A percentile compares a stretch with the other conserved stretches of the same genome.
Conservation (phyloP, 108 stramenopile genomes). For the Nitzschia sp. region DNA sequence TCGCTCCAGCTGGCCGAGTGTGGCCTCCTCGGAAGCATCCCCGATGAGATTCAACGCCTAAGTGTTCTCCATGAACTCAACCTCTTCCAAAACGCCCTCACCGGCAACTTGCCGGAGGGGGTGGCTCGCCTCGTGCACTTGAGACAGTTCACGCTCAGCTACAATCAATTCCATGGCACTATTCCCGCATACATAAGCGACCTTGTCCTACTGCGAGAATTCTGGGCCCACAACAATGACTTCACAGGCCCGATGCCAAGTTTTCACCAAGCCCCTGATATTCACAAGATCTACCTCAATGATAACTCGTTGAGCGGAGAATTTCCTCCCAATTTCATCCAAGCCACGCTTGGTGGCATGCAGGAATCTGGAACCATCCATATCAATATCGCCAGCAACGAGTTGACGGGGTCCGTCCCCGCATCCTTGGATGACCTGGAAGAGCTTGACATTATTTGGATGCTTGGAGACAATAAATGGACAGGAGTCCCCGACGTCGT, state of each 20-base stretch:
- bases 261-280: slow-evolving; percentile 20
- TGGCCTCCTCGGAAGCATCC: slow-evolving; percentile 14
- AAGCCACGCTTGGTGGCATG: slow-evolving; percentile 16
- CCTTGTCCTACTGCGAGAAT: slow-evolving; percentile 23
- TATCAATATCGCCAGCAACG: slow-evolving; percentile 30
- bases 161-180: slow-evolving; percentile 38
- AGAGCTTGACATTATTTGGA: slow-evolving; percentile 14
- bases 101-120: slow-evolving; percentile 28
- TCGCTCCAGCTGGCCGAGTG: slow-evolving; percentile 32
- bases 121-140: slow-evolving; percentile 18
- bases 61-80: slow-evolving; percentile 15
- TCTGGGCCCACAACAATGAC: slow-evolving; percentile 24
- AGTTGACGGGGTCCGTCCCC: slow-evolving; percentile 26
- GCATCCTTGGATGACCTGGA: slow-evolving; percentile 21
- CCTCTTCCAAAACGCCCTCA: slow-evolving; percentile 28
- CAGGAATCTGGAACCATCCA: slow-evolving; percentile 6
- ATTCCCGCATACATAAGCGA: slow-evolving; percentile 33
- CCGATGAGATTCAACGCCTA: slow-evolving; percentile 11
- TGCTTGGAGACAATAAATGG: slow-evolving; percentile 30
- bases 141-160: slow-evolving; percentile 7
- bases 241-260: slow-evolving; percentile 35
- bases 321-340: slow-evolving; percentile 41
- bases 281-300: slow-evolving; percentile 50
- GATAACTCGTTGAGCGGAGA: slow-evolving; percentile 31
- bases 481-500: slow-evolving; percentile 10